Evolutionary conservation across 495 filamentous ascomycete species (phyloP), one percentile per base, ranked within the genome.

Genomic region (Trichoderma erinaceum): DNA sequence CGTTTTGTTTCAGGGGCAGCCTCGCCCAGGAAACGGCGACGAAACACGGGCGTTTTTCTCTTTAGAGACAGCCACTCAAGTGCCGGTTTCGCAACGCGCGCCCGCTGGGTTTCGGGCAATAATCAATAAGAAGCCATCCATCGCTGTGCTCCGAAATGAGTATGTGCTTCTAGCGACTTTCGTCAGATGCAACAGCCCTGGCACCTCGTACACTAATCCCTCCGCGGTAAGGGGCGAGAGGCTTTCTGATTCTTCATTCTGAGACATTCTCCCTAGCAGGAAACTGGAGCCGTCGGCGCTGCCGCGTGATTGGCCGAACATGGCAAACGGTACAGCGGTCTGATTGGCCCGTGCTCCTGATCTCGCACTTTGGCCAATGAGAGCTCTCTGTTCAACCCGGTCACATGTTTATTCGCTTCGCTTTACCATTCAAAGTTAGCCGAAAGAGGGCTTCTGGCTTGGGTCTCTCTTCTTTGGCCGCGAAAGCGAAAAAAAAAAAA

Each of bases 211-310:
- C 56, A 61, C 56, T 61, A 61, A 13, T 61, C 56, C 27, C 25
- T 32, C 8, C 10, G 8, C 27, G 56, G 56, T 61, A 21, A 61
- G 23, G 23, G 23, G 3, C n/a, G 12, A 48, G 25, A 4, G 23
- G 6, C 56, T 32, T 61, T 32, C 27, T 61, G 27, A 29, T 32
- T 61, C 11, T 61, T 2, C 27, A 61, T 29, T 29, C 56, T 61
- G 56, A 61, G 56, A 61, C 56, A 61, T 32, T 21, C 27, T 61
- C 10, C 56, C 44, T 48, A 48, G 44, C 44, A 48, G 44, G 44
- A 48, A 48, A 48, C 44, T 16, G 44, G 44, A 48, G 44, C n/a
- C 44, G 4, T n/a, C n/a, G 44, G 44, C n/a, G 0, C 25, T 61
- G 50, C 50, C 25, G 23, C 32, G 10, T 61, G 27, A 61, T 61